Conservation (phyloP, 1,139 yeast genomes). For the Arxiozyma slooffiae region DNA sequence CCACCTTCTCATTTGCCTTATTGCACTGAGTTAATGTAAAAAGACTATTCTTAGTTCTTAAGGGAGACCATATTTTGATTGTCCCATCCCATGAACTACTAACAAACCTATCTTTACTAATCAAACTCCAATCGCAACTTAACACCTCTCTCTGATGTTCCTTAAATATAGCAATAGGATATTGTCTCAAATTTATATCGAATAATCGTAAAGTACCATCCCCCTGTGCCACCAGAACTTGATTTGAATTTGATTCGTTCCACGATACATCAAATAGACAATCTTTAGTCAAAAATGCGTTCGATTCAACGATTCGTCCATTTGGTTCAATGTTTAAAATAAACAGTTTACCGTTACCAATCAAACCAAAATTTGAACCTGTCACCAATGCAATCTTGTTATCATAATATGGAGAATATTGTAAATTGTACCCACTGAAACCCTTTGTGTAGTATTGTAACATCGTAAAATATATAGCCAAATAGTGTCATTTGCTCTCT, state of each 20-base stretch:
- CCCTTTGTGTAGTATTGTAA: slow-evolving; percentile 67
- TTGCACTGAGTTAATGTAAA: slow-evolving; percentile 43
- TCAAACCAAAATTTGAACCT: slow-evolving; percentile 87
- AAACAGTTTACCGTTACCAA: slow-evolving; percentile 80
- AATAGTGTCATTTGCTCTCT: no score
- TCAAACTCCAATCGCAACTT: slow-evolving; percentile 76
- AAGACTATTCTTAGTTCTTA: slow-evolving; percentile 43
- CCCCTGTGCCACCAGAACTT: slow-evolving; percentile 72
- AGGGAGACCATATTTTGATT: slow-evolving; percentile 64
- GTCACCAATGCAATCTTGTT: slow-evolving; percentile 83
- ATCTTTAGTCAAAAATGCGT: slow-evolving; percentile 81
- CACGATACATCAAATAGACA: slow-evolving; percentile 82
- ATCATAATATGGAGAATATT: slow-evolving; percentile 87
- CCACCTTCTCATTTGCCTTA: neutral
- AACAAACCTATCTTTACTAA: slow-evolving; percentile 62
- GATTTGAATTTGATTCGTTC: slow-evolving; percentile 88
- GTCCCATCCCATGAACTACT: slow-evolving; percentile 91
- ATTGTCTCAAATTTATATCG: slow-evolving; percentile 56
- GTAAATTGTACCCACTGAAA: slow-evolving; percentile 77
- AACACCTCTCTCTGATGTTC: slow-evolving; percentile 87
- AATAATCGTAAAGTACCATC: slow-evolving; percentile 82
- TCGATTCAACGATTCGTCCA: slow-evolving; percentile 50
- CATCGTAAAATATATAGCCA: slow-evolving; percentile 36
- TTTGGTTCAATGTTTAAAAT: slow-evolving; percentile 55
- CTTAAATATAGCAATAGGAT: slow-evolving; percentile 65